A percentile compares a stretch with the other conserved stretches of the same genome.
These are phyloP conservation scores for Silene noctiflora DNA, from an alignment of 179 eudicot species.

Conservation along the genomic window DNA sequence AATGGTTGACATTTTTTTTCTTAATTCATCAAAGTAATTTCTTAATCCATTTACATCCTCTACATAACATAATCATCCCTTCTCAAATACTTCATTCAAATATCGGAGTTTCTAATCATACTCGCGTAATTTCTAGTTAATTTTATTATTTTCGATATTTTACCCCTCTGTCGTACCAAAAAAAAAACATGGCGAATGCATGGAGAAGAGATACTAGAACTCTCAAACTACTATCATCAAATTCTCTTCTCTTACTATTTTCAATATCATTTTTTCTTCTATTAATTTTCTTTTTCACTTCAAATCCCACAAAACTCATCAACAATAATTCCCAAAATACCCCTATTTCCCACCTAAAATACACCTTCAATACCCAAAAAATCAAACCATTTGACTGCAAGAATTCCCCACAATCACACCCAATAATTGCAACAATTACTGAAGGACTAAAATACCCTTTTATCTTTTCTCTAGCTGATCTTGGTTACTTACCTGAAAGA, in stretches of 20 bases:
- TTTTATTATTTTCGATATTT: too few relatives aligned
- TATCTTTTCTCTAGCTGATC: constrained; percentile 64
- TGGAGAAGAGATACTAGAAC: constrained; percentile 58
- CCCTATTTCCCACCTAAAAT: constrained; percentile 11
- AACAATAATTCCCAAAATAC: not conserved
- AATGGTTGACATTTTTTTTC: too few relatives aligned
- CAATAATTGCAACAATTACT: constrained; percentile 67
- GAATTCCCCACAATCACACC: constrained; percentile 68
- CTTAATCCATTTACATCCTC: too few relatives aligned
- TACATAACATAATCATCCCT: too few relatives aligned
- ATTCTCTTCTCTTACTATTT: constrained; percentile 43
- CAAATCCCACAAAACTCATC: constrained; percentile 23
- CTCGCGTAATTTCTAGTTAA: too few relatives aligned
- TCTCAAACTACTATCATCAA: constrained; percentile 43
- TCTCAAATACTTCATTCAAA: too few relatives aligned
- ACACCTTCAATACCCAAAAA: constrained; percentile 16
- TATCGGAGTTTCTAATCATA: too few relatives aligned
- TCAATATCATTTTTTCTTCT: constrained; percentile 50
- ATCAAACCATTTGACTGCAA: constrained; percentile 71
- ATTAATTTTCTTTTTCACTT: constrained; percentile 47
- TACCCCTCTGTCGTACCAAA: too few relatives aligned
- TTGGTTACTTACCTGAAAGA: constrained; percentile 73
- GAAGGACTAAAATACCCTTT: constrained; percentile 75
- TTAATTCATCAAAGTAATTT: too few relatives aligned
- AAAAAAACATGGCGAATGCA: constrained; percentile 63